Evolutionary conservation across 176 grass and related monocot species (phyloP).

Genomic region (Otatea glauca): DNA sequence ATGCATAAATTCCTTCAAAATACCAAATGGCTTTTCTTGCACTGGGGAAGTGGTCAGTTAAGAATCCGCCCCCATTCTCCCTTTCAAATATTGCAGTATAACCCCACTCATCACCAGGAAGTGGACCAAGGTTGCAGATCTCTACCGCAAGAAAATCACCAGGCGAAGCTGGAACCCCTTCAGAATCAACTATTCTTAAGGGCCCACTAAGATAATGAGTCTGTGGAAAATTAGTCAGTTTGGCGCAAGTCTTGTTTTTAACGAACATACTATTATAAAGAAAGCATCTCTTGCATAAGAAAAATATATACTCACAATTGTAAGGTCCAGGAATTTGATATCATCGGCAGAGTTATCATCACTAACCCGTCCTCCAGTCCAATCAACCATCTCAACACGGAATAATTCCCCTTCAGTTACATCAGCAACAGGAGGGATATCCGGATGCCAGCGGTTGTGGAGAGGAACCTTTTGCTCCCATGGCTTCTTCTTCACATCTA

Average conservation of each 20-base stretch:
- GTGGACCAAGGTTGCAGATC: conserved; percentile 85
- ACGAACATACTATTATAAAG: conserved; percentile 15
- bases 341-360: conserved; percentile 85
- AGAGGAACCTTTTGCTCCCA: conserved; percentile 80
- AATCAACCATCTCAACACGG: conserved; percentile 87
- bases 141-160: conserved; percentile 88
- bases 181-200: conserved; percentile 74
- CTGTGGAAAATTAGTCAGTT: conserved; percentile 50
- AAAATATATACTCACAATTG: conserved; percentile 60
- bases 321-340: conserved; percentile 72
- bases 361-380: conserved; percentile 60
- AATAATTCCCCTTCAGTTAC: conserved; percentile 83
- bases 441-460: conserved; percentile 87
- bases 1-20: conserved; percentile 96
- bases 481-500: conserved; percentile 90
- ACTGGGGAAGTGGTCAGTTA: conserved; percentile 87
- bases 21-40: conserved; percentile 97
- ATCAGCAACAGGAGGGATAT: conserved; percentile 81
- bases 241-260: conserved; percentile 1
- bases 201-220: conserved; percentile 90
- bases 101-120: conserved; percentile 87
- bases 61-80: conserved; percentile 89
- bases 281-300: conserved; percentile 4
- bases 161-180: conserved; percentile 77
- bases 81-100: conserved; percentile 90